A percentile compares a stretch with the other conserved stretches of the same genome.
Evolutionary conservation across 768 basidiomycete genomes (phyloP).

Genomic region (Panellus pusillus): DNA sequence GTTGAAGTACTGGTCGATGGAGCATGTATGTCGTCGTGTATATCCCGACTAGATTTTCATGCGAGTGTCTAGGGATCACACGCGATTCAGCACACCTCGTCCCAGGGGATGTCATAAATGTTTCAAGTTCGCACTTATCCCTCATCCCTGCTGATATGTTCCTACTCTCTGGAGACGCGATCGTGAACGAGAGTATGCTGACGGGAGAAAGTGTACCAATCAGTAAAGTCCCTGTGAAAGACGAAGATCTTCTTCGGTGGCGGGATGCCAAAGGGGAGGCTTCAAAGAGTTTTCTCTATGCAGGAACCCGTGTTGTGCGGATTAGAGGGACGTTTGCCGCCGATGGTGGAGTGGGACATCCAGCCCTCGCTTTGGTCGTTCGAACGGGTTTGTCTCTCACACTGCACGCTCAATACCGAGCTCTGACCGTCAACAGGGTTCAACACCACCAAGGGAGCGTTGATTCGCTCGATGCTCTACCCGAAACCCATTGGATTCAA

Average conservation of each 20-base stretch:
- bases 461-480: conserved; percentile 96
- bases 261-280: conserved; percentile 67
- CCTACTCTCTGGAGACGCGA: conserved; percentile 92
- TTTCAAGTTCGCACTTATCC: conserved; percentile 72
- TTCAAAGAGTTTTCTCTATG: conserved; percentile 82
- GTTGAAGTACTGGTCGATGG: conserved; percentile 70
- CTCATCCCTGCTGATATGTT: conserved; percentile 89
- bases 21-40: conserved; percentile 52
- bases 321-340: conserved; percentile 63
- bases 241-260: conserved; percentile 75
- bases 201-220: conserved; percentile 98
- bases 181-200: conserved; percentile 98
- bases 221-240: conserved; percentile 83
- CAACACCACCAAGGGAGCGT: conserved; percentile 95
- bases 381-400: conserved; percentile 63
- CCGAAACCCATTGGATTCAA: conserved; percentile 99
- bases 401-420: neutral
- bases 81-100: conserved; percentile 78
- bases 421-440: conserved; percentile 57
- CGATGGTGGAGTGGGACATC: conserved; percentile 51
- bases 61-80: conserved; percentile 56
- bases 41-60: conserved; percentile 1
- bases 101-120: conserved; percentile 89
- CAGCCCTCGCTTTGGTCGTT: conserved; percentile 81
- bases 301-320: conserved; percentile 88